These are phyloP conservation scores for Coniochaeta sp. DNA, from an alignment of 2,329 filamentous ascomycete species.

Conservation along the genomic window DNA sequence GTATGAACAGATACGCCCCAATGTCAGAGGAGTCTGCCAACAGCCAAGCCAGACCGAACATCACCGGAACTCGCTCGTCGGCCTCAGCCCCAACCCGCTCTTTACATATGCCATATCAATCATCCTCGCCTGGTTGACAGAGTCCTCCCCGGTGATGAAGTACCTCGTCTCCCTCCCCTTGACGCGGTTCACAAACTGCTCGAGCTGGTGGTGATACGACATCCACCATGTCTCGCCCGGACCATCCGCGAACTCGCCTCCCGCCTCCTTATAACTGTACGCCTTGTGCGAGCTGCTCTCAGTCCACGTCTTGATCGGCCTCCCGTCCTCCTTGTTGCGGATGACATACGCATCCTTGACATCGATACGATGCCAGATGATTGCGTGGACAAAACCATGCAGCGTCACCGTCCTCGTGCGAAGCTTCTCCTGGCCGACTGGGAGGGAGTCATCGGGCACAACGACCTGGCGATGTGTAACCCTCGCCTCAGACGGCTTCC, in stretches of 20 bases:
- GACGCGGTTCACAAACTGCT: slow-evolving; percentile 39
- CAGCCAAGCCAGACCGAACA: no score
- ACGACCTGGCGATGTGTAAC: background rate
- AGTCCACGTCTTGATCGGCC: slow-evolving; percentile 14
- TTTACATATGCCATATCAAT: slow-evolving; percentile 40
- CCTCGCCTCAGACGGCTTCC: slow-evolving; percentile 5
- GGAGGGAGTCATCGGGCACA: background rate
- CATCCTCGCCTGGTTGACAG: slow-evolving; percentile 35
- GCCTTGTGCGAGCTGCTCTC: slow-evolving; percentile 20
- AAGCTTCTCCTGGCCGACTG: slow-evolving; percentile 14
- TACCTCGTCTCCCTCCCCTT: slow-evolving; percentile 27
- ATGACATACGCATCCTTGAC: slow-evolving; percentile 27
- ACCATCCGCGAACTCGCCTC: slow-evolving; percentile 17
- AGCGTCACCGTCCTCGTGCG: slow-evolving; percentile 16
- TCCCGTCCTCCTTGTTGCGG: slow-evolving; percentile 12
- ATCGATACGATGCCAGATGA: slow-evolving; percentile 26
- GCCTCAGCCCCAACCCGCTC: slow-evolving; percentile 16
- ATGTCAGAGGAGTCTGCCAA: no score
- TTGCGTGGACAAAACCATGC: slow-evolving; percentile 17
- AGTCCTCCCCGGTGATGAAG: slow-evolving; percentile 35
- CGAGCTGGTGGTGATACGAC: slow-evolving; percentile 38
- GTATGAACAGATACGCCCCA: no score
- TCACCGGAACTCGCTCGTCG: slow-evolving; percentile 6
- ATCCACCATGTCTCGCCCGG: slow-evolving; percentile 31
- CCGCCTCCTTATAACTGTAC: slow-evolving; percentile 27